Conservation (phyloP, 345 rosid species). For the Clausena lansium region DNA sequence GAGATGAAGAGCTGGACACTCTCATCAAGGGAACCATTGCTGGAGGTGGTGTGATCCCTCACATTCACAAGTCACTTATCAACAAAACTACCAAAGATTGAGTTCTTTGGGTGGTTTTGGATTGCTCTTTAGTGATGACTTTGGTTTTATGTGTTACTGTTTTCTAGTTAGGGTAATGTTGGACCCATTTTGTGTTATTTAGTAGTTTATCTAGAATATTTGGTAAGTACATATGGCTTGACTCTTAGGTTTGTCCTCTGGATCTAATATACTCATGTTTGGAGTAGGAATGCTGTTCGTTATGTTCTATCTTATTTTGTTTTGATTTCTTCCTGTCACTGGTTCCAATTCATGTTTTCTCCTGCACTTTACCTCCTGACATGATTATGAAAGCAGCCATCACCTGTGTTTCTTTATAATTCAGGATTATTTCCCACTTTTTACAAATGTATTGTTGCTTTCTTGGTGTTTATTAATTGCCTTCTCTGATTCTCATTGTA, state of each 20-base stretch:
- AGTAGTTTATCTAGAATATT: slow-evolving; percentile 3
- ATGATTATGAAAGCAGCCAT: background rate
- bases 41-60: slow-evolving; percentile 88
- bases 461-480: background rate
- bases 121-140: background rate
- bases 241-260: slow-evolving; percentile 19
- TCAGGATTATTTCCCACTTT: background rate
- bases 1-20: slow-evolving; percentile 57
- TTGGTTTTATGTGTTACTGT: slow-evolving; percentile 13
- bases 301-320: background rate
- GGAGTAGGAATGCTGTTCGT: slow-evolving; percentile 2
- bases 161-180: slow-evolving; percentile 10
- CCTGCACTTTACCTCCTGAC: background rate
- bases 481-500: background rate
- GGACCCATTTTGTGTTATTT: slow-evolving; percentile 8
- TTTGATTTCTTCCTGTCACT: background rate
- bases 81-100: slow-evolving; percentile 74
- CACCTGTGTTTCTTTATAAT: background rate
- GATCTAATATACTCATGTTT: slow-evolving; percentile 7
- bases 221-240: slow-evolving; percentile 25
- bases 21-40: slow-evolving; percentile 75
- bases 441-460: background rate
- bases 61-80: slow-evolving; percentile 88
- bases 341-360: background rate
- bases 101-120: slow-evolving; percentile 7